phyloP scores from a whole-genome alignment of 1,284 basidiomycete genomes.

The Ceratobasidium sp. region DNA sequence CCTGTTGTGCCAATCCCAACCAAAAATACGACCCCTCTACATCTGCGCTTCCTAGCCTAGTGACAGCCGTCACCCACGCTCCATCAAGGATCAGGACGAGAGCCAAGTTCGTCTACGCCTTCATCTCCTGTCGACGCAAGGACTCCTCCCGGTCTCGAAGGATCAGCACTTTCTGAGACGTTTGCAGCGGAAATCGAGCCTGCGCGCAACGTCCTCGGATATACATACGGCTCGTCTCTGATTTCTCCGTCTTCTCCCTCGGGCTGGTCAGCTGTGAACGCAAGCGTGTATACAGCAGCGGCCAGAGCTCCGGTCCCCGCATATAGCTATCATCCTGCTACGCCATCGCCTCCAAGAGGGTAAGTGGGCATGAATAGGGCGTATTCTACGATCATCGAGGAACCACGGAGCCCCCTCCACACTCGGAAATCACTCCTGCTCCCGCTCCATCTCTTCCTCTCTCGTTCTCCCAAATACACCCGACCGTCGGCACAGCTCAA shows the following conservation, averaged over 20 bases:
- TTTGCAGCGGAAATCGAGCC: slow-evolving; percentile 35
- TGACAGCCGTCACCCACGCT: neutral
- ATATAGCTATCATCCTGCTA: slow-evolving; percentile 31
- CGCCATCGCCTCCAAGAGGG: slow-evolving; percentile 31
- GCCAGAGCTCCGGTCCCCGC: slow-evolving; percentile 24
- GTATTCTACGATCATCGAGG: slow-evolving; percentile 12
- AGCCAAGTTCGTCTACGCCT: neutral
- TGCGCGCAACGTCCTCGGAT: neutral
- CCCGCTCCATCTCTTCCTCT: neutral
- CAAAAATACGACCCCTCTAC: slow-evolving; percentile 4
- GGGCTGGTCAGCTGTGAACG: neutral
- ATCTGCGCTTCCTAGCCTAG: neutral
- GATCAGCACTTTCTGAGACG: neutral
- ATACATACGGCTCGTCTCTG: neutral
- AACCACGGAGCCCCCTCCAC: slow-evolving; percentile 15
- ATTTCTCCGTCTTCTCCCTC: slow-evolving; percentile 11
- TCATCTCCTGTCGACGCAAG: neutral
- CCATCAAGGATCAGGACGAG: slow-evolving; percentile 11
- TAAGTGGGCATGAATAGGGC: neutral
- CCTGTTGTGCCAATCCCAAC: slow-evolving; percentile 16
- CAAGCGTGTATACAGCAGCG: neutral
- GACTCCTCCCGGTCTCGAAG: slow-evolving; percentile 18
- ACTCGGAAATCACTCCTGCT: neutral
- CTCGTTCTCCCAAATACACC: neutral
- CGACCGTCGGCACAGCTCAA: slow-evolving; percentile 14